Evolutionary conservation across 2,329 filamentous ascomycete genomes (phyloP), one percentile per base, ranked within the genome.

Genomic region (Ramularia endophylla): DNA sequence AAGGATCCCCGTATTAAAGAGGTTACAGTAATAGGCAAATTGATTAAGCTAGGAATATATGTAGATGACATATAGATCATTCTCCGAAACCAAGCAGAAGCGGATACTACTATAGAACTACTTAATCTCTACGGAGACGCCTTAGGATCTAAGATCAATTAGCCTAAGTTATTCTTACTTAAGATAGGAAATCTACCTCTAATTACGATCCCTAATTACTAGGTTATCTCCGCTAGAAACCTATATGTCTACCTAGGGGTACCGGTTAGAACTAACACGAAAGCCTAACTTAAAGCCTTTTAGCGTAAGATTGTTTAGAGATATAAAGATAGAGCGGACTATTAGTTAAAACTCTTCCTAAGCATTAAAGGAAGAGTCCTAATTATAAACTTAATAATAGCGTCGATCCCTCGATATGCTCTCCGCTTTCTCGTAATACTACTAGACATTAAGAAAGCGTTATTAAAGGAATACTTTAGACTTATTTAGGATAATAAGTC

Each of bases 111-210:
- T 17, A 36, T 36, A 15, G 20, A 36, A n/a, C 18, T 22, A 19
- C 17, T 36, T 27, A 13, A 22, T 15, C 25, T 13, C 11, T 36
- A 36, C 13, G 9, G 11, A 13, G 5, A 22, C 4, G 34, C 34
- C n/a, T 25, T 22, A 15, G 17, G 34, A 5, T 8, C n/a, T 9
- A 36, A 36, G 34, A 22, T 36, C 16, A 36, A 36, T 22, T 36
- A 36, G 17, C 15, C 15, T 13, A 36, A 36, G 34, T 25, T 9
- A 8, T 36, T 22, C 20, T 36, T 25, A 15, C 27, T 25, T 22
- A 36, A 36, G 34, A n/a, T n/a, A n/a, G n/a, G n/a, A n/a, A n/a
- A 25, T 15, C 29, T 22, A 19, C 34, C 27, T 25, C 20, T 2
- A 7, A 19, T 27, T n/a, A n/a, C n/a, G n/a, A n/a, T n/a, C n/a